Evolutionary conservation across 2,329 filamentous ascomycete genomes (phyloP).

Genomic region (Colletotrichum sp.): DNA sequence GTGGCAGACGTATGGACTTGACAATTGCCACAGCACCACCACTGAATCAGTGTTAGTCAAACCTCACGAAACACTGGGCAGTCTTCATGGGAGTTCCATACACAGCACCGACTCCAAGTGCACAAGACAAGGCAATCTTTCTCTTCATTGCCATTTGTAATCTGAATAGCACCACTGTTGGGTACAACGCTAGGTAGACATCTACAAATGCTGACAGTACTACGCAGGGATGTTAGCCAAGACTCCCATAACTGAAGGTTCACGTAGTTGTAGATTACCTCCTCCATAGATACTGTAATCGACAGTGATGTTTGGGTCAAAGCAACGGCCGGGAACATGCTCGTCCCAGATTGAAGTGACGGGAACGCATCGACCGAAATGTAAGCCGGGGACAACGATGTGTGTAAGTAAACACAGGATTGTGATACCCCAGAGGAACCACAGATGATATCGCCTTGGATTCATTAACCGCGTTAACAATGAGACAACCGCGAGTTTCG

Average conservation of each 20-base stretch:
- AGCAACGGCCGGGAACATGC: slow-evolving; percentile 36
- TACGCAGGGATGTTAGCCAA: slow-evolving; percentile 3
- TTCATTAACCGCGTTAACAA: slow-evolving; percentile 43
- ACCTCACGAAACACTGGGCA: too few relatives aligned
- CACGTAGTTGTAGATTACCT: background rate
- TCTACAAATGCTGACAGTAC: slow-evolving; percentile 40
- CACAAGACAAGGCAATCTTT: slow-evolving; percentile 41
- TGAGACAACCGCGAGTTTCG: slow-evolving; percentile 45
- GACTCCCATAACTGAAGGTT: background rate
- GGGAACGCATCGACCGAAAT: slow-evolving; percentile 48
- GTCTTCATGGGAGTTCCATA: slow-evolving; percentile 15
- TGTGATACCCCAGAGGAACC: slow-evolving; percentile 42
- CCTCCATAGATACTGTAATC: slow-evolving; percentile 27
- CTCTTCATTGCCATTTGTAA: slow-evolving; percentile 43
- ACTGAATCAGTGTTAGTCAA: background rate
- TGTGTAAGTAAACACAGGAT: slow-evolving; percentile 33
- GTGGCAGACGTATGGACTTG: slow-evolving; percentile 39
- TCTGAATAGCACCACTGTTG: slow-evolving; percentile 37
- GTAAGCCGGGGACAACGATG: slow-evolving; percentile 36
- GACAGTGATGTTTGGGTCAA: slow-evolving; percentile 37
- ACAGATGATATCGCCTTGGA: slow-evolving; percentile 34
- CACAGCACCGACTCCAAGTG: slow-evolving; percentile 43
- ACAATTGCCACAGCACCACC: slow-evolving; percentile 30
- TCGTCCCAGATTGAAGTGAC: slow-evolving; percentile 41
- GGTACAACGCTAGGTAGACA: slow-evolving; percentile 47